A percentile compares a stretch with the other conserved stretches of the same genome.
phyloP scores from a whole-genome alignment of 495 filamentous ascomycete species.

The Letharia columbiana region DNA sequence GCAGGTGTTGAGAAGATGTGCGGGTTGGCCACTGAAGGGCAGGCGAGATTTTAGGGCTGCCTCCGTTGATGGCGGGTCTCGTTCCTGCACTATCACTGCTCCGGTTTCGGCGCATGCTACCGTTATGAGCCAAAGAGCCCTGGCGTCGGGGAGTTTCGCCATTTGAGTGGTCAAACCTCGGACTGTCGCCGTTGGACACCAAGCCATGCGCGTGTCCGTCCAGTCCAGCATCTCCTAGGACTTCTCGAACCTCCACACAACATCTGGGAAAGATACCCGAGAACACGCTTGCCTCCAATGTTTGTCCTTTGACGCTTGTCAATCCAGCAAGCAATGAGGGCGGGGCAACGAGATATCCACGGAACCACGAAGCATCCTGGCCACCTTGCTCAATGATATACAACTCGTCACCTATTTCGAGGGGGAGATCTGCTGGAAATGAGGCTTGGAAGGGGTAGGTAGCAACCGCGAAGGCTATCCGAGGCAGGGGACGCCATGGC shows the following conservation, averaged over 20 bases:
- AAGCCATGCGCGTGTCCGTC: constrained; percentile 25
- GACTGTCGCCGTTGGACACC: constrained; percentile 15
- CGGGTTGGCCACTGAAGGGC: constrained; percentile 6
- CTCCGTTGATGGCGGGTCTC: constrained; percentile 10
- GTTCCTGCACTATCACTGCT: constrained; percentile 10
- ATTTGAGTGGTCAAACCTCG: constrained; percentile 9
- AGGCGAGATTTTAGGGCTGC: constrained; percentile 10
- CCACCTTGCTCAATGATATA: constrained; percentile 98
- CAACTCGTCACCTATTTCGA: constrained; percentile 94
- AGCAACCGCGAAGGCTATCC: constrained; percentile 95
- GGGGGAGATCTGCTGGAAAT: constrained; percentile 82
- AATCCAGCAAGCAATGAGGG: constrained; percentile 87
- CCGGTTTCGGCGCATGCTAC: constrained; percentile 10
- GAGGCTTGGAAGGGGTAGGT: constrained; percentile 84
- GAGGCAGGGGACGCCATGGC: constrained; percentile 95
- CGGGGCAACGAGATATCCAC: constrained; percentile 89
- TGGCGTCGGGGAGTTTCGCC: constrained; percentile 5
- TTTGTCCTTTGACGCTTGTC: constrained; percentile 85
- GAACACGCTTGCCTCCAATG: constrained; percentile 89
- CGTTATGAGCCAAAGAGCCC: constrained; percentile 15
- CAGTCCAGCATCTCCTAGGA: constrained; percentile 53
- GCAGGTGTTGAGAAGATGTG: constrained; percentile 9
- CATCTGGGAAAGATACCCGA: constrained; percentile 91
- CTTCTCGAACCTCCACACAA: constrained; percentile 80
- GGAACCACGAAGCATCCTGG: constrained; percentile 75